Percentiles rank a stretch among this genome's conserved stretches.
These are phyloP conservation scores for Alternaria arborescens DNA, from an alignment of 2,329 filamentous ascomycete genomes.

Conservation along the genomic window DNA sequence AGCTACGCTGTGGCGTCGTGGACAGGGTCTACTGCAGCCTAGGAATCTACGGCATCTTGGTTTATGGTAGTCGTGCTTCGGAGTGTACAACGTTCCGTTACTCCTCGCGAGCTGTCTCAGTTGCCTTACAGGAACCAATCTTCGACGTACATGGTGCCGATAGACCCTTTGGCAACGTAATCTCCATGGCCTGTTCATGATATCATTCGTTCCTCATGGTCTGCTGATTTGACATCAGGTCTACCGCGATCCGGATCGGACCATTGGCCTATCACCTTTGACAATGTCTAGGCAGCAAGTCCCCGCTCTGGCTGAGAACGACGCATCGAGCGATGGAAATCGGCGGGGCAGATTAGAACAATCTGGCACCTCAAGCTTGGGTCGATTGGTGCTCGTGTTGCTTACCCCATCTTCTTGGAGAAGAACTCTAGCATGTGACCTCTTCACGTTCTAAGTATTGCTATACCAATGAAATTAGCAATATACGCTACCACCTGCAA, in stretches of 20 bases:
- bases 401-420: not conserved
- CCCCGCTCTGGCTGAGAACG: not conserved
- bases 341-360: not conserved
- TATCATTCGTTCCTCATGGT: not conserved
- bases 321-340: not conserved
- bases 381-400: not conserved
- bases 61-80: not conserved
- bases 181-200: not conserved
- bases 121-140: slow-evolving; percentile 19
- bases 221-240: not conserved
- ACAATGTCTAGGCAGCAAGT: not conserved
- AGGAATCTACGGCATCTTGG: not conserved
- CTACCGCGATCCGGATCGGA: not conserved
- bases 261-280: not conserved
- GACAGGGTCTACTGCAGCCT: not conserved
- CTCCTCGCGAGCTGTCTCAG: slow-evolving; percentile 24
- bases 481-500: not conserved
- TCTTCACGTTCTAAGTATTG: not conserved
- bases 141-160: not conserved
- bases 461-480: not conserved
- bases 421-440: not conserved
- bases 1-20: slow-evolving; percentile 15
- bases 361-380: not conserved
- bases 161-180: not conserved
- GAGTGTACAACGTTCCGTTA: not conserved